A percentile compares a stretch with the other conserved stretches of the same genome.
Conservation (phyloP, 495 filamentous ascomycete species). For the Aspergillus affinis region DNA sequence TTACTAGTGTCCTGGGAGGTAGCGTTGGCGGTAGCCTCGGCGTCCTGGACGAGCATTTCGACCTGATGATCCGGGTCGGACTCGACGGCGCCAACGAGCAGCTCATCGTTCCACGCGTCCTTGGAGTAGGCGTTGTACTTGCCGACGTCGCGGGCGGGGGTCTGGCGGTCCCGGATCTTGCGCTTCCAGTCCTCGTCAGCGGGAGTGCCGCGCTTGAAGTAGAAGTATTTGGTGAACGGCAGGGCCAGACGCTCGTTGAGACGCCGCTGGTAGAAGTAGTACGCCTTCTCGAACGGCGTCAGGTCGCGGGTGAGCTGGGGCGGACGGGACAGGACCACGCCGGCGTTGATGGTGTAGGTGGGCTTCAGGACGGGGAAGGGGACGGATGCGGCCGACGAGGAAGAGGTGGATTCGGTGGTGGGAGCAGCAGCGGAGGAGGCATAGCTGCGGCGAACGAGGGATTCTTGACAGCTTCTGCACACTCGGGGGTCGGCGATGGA, state of each 20-base stretch:
- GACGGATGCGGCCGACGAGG: slow-evolving; percentile 25
- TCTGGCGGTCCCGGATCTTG: slow-evolving; percentile 72
- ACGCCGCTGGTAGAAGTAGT: slow-evolving; percentile 94
- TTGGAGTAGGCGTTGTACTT: slow-evolving; percentile 78
- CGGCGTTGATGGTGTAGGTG: slow-evolving; percentile 69
- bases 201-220: slow-evolving; percentile 89
- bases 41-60: slow-evolving; percentile 71
- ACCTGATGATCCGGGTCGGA: slow-evolving; percentile 59
- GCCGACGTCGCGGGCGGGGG: slow-evolving; percentile 79
- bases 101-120: slow-evolving; percentile 89
- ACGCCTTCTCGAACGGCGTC: slow-evolving; percentile 85
- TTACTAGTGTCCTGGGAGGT: slow-evolving; percentile 62
- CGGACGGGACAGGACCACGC: slow-evolving; percentile 82
- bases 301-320: slow-evolving; percentile 83
- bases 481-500: slow-evolving; percentile 45
- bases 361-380: slow-evolving; percentile 38
- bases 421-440: slow-evolving; percentile 43
- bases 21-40: slow-evolving; percentile 64
- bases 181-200: slow-evolving; percentile 86
- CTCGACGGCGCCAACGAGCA: slow-evolving; percentile 68
- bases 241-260: slow-evolving; percentile 89
- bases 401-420: slow-evolving; percentile 31
- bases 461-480: slow-evolving; percentile 53
- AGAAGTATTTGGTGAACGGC: slow-evolving; percentile 90
- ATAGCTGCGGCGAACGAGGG: slow-evolving; percentile 46